A percentile compares a stretch with the other conserved stretches of the same genome.
These are phyloP conservation scores for Grammothele lineata DNA, from an alignment of 768 basidiomycete species.

Conservation along the genomic window DNA sequence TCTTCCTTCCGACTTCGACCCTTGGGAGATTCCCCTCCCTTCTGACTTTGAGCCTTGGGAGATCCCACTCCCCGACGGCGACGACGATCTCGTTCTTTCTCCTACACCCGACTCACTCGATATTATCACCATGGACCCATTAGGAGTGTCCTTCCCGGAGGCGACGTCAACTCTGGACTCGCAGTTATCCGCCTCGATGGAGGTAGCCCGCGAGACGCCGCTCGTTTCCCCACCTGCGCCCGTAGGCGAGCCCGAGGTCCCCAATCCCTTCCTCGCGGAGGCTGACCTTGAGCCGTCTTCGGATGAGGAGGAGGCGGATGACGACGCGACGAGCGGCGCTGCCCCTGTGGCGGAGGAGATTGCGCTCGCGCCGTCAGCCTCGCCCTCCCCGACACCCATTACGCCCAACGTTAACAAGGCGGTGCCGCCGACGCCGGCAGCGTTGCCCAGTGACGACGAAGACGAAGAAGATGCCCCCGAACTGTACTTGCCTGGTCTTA, in stretches of 20 bases:
- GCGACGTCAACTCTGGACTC: slow-evolving; percentile 12
- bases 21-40: neutral
- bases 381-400: slow-evolving; percentile 12
- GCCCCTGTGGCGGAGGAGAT: slow-evolving; percentile 41
- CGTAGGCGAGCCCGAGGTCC: slow-evolving; percentile 45
- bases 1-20: neutral
- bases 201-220: neutral
- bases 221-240: slow-evolving; percentile 10
- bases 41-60: neutral
- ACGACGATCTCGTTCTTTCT: no score
- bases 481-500: slow-evolving; percentile 64
- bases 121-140: slow-evolving; percentile 1
- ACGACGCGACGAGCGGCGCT: slow-evolving; percentile 7
- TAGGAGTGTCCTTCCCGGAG: neutral
- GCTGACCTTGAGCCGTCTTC: slow-evolving; percentile 40
- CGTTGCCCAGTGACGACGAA: slow-evolving; percentile 33
- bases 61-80: neutral
- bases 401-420: slow-evolving; percentile 49
- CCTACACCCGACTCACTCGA: slow-evolving; percentile 1
- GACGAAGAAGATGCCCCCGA: slow-evolving; percentile 53
- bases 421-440: slow-evolving; percentile 44
- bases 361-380: slow-evolving; percentile 27
- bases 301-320: slow-evolving; percentile 29
- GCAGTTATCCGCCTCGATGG: slow-evolving; percentile 6
- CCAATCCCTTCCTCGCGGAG: slow-evolving; percentile 62